Conservation (phyloP, 495 filamentous ascomycete species). For the Trichoderma orchidacearum region DNA sequence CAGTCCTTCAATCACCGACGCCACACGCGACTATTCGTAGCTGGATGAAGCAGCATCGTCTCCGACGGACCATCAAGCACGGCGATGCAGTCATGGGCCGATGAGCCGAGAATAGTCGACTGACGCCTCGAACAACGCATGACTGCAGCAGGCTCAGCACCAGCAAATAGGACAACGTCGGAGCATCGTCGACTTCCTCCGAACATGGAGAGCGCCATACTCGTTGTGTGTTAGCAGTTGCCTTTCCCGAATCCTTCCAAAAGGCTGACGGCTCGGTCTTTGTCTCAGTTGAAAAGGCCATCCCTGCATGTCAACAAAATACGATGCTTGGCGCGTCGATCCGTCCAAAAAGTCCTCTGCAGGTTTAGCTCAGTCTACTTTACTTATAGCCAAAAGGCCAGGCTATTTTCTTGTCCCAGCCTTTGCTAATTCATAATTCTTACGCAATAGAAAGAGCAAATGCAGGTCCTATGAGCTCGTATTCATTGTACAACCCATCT, state of each 20-base stretch:
- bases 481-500: not conserved
- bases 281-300: not conserved
- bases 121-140: not conserved
- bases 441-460: not conserved
- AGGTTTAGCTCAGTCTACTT: not conserved
- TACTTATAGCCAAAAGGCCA: not conserved
- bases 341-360: not conserved
- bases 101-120: not conserved
- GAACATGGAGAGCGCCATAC: not conserved
- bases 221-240: not conserved
- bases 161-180: not conserved
- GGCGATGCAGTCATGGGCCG: not conserved
- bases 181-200: no score
- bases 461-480: not conserved
- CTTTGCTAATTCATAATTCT: not conserved
- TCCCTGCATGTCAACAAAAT: not conserved
- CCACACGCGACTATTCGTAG: not conserved
- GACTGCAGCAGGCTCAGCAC: not conserved
- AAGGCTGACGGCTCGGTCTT: not conserved
- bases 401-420: not conserved
- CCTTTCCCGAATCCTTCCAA: no score
- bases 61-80: not conserved
- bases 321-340: constrained; percentile 1
- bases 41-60: not conserved
- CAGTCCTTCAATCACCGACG: not conserved